Evolutionary conservation across 2,329 filamentous ascomycete genomes (phyloP).

Genomic region (Thielaviopsis ethacetica): DNA sequence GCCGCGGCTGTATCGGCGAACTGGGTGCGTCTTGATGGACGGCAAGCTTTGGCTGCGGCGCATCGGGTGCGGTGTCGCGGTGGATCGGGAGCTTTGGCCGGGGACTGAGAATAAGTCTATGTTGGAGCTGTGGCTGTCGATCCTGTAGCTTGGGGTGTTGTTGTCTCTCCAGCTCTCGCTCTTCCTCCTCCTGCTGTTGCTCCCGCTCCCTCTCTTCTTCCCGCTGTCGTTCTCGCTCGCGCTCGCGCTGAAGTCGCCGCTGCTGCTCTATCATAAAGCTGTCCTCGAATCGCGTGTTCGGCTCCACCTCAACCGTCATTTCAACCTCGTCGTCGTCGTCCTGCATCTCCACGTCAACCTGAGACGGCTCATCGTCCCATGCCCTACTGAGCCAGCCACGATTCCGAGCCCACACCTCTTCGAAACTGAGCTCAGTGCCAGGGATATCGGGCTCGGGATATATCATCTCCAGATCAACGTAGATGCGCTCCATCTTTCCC

Average conservation of each 20-base stretch:
- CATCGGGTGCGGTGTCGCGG: not conserved
- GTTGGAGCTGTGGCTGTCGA: not conserved
- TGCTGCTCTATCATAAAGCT: constrained; percentile 3
- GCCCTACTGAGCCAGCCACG: constrained; percentile 50
- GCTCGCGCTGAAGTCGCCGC: not conserved
- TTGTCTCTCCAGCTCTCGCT: not conserved
- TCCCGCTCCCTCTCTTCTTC: not conserved
- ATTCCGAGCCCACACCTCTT: constrained; percentile 69
- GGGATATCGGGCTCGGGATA: constrained; percentile 63
- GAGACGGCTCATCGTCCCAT: constrained; percentile 31
- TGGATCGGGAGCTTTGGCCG: constrained; percentile 6
- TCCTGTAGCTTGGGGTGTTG: not conserved
- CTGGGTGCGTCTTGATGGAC: not conserved
- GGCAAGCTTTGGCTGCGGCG: not conserved
- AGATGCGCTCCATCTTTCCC: constrained; percentile 71
- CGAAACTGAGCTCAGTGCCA: constrained; percentile 69
- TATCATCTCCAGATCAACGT: constrained; percentile 69
- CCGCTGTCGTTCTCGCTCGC: not conserved
- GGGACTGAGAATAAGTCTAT: not conserved
- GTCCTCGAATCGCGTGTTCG: constrained; percentile 6
- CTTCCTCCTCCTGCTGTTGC: not conserved
- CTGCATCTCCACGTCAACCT: constrained; percentile 14
- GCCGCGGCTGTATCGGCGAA: not conserved
- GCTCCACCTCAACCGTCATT: constrained; percentile 3
- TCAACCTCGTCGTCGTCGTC: not conserved